Base-by-base conservation (phyloP, 768 basidiomycete genomes). In the Gymnopilus junonius region DNA sequence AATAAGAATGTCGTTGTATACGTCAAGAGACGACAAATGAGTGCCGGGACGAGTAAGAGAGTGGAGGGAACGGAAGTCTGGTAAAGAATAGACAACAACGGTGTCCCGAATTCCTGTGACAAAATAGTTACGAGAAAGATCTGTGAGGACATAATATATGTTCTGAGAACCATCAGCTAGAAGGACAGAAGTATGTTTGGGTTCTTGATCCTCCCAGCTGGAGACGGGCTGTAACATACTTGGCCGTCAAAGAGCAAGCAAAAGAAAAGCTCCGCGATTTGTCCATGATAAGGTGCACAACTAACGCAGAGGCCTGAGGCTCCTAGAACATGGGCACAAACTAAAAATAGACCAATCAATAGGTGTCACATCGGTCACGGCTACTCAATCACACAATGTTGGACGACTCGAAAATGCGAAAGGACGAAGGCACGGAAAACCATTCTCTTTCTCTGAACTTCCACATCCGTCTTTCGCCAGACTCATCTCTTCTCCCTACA, bases 401-500 rank as follows among this genome's bases (percentile, higher is more conserved):
- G 48, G 29, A 17, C 48, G 48, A 51, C 25, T 62, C 54, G 61
- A 56, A 55, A 55, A 55, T 23, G 55, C 25, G 61, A 54, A 59
- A 42, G 54, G 45, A 56, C 45, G 64, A 56, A 37, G 42, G 31
- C 32, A 31, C n/a, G n/a, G 46, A 51, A 63, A 65, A 63, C 37
- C 59, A 55, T 35, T 45, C 55, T 61, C 53, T 66, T 66, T 61
- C 60, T 55, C 55, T 43, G 65, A 64, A 69, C 67, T 57, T 69
- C 67, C 67, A 69, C 56, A 34, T 40, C 34, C 51, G 42, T 62
- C 64, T 32, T 29, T 48, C 50, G 37, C 48, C 53, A 45, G 55
- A 57, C 42, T 45, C 58, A 2, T 27, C n/a, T 25, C 54, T 43
- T 45, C 37, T 58, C 54, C 37, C 39, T 29, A 50, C 37, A 58